Evolutionary conservation across 495 filamentous ascomycete species (phyloP).

Genomic region (Tuber brumale): DNA sequence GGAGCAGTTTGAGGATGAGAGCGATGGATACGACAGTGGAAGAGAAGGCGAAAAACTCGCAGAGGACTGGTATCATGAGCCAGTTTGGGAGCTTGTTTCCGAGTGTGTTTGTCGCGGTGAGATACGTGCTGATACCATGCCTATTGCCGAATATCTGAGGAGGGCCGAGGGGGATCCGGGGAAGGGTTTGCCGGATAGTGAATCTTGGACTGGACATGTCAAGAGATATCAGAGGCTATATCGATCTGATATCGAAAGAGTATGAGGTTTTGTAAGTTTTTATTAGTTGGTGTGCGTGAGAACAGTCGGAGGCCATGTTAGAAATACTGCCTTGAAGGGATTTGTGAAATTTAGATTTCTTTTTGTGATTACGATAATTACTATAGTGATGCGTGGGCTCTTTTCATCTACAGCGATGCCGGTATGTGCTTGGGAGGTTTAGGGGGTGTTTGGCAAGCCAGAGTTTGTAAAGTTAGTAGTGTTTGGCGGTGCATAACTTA

Average conservation of each 20-base stretch:
- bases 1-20: not conserved
- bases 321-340: not conserved
- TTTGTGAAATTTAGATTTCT: not conserved
- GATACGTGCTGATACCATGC: not conserved
- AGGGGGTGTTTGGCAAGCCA: not conserved
- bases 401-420: not conserved
- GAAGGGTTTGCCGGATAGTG: not conserved
- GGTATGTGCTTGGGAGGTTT: not conserved
- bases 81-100: not conserved
- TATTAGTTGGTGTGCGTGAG: not conserved
- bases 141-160: not conserved
- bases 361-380: not conserved
- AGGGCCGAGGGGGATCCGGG: not conserved
- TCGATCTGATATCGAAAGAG: not conserved
- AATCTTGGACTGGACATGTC: not conserved
- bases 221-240: not conserved
- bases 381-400: not conserved
- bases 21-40: not conserved
- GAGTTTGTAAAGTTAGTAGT: no score
- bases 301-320: not conserved
- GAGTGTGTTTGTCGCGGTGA: not conserved
- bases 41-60: not conserved
- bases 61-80: not conserved
- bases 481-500: no score
- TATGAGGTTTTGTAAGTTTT: not conserved